A percentile compares a stretch with the other conserved stretches of the same genome.
phyloP scores from a whole-genome alignment of 495 filamentous ascomycete genomes.

The Corynascus novoguineensis region DNA sequence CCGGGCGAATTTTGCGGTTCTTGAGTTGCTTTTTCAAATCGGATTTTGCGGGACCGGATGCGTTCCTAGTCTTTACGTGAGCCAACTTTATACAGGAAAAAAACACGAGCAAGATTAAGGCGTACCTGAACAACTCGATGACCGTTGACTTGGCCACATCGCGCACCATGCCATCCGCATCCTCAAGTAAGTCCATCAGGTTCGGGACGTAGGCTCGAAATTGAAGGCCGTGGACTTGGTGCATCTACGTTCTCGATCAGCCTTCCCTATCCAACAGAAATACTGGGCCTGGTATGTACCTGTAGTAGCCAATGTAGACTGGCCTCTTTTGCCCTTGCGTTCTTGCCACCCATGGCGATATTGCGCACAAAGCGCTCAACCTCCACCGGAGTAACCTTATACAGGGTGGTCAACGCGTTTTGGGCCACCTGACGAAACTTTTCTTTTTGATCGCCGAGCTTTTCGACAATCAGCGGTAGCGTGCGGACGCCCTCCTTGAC shows the following conservation, averaged over 20 bases:
- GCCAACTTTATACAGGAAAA: not conserved
- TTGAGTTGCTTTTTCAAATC: conserved; percentile 80
- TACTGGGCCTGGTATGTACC: conserved; percentile 32
- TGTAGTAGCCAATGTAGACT: conserved; percentile 79
- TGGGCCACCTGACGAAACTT: conserved; percentile 65
- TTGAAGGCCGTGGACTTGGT: conserved; percentile 64
- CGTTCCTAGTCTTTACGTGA: conserved; percentile 50
- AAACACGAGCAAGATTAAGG: not conserved
- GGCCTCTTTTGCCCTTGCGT: conserved; percentile 73
- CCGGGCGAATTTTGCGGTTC: conserved; percentile 71
- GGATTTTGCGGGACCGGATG: conserved; percentile 75
- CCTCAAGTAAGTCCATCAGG: conserved; percentile 80
- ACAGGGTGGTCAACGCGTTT: conserved; percentile 69
- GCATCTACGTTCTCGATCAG: conserved; percentile 53
- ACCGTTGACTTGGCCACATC: conserved; percentile 75
- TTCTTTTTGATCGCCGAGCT: conserved; percentile 83
- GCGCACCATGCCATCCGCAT: conserved; percentile 79
- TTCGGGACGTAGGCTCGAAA: conserved; percentile 78
- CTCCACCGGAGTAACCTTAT: conserved; percentile 58
- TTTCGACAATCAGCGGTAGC: conserved; percentile 71
- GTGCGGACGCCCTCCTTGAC: conserved; percentile 58
- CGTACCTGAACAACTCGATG: conserved; percentile 78
- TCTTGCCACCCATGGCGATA: conserved; percentile 69
- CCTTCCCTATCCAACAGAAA: not conserved
- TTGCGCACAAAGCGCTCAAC: conserved; percentile 78